phyloP scores from a whole-genome alignment of 345 rosid species.

The Populus nigra region DNA sequence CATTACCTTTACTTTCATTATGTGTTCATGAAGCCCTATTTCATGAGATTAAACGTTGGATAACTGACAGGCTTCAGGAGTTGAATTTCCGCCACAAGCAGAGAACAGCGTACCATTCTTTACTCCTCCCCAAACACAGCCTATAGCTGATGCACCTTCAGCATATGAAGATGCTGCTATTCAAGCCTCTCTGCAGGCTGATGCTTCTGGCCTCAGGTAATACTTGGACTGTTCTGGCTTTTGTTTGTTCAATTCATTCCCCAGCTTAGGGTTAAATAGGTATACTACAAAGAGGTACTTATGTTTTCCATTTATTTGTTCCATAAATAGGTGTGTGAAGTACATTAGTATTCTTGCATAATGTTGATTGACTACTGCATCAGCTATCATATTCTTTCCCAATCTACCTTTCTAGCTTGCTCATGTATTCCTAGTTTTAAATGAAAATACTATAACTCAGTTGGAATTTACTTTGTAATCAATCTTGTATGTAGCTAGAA shows the following conservation, averaged over 20 bases:
- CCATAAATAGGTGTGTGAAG: not conserved
- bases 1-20: not conserved
- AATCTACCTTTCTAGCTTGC: not conserved
- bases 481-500: not conserved
- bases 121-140: conserved; percentile 95
- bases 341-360: not conserved
- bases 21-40: not conserved
- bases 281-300: not conserved
- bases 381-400: not conserved
- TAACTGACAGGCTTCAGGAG: conserved; percentile 65
- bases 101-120: conserved; percentile 82
- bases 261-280: not conserved
- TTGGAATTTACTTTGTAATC: not conserved
- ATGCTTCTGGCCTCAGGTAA: conserved; percentile 88
- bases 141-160: conserved; percentile 51
- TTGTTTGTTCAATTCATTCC: not conserved
- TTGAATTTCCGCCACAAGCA: conserved; percentile 86
- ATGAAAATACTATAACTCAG: not conserved
- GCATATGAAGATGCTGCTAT: conserved; percentile 85
- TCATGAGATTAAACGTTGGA: conserved; percentile 1
- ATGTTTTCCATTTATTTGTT: conserved; percentile 1
- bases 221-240: not conserved
- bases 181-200: conserved; percentile 81
- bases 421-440: not conserved
- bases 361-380: not conserved